Evolutionary conservation across 2,329 filamentous ascomycete species (phyloP).

Genomic region (Diaporthe vaccinii): DNA sequence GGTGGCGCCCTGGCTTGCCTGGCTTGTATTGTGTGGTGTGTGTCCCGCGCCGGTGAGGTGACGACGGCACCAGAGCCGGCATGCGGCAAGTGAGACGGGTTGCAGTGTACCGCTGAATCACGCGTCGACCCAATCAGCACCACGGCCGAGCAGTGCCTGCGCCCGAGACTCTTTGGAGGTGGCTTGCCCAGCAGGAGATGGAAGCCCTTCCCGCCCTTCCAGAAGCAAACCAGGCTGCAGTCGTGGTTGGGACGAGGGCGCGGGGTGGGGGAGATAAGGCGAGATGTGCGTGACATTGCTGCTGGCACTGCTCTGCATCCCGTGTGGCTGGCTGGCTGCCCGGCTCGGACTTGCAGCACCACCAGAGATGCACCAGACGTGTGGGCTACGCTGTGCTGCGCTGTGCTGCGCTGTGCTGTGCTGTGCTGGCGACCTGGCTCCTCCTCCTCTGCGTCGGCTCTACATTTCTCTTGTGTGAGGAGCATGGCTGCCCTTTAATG

Average conservation of each 20-base stretch:
- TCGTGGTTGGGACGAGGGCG: not conserved
- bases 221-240: conserved; percentile 26
- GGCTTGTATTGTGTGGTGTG: conserved; percentile 1
- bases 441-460: not conserved
- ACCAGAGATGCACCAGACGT: not conserved
- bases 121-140: conserved; percentile 1
- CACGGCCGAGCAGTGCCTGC: not conserved
- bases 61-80: conserved; percentile 31
- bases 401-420: not conserved
- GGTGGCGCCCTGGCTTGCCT: conserved; percentile 9
- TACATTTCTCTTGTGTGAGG: not conserved
- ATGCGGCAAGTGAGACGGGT: conserved; percentile 15
- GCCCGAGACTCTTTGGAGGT: not conserved
- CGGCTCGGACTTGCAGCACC: not conserved
- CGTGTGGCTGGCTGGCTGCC: conserved; percentile 18
- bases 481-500: conserved; percentile 27
- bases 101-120: not conserved
- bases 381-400: not conserved
- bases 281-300: conserved; percentile 23
- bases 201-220: conserved; percentile 31
- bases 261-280: conserved; percentile 28
- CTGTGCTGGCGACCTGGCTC: conserved; percentile 1
- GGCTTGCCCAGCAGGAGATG: conserved; percentile 26
- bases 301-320: conserved; percentile 10
- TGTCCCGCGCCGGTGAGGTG: conserved; percentile 18